Evolutionary conservation across 441 rosid species (phyloP).

Genomic region (Lepidium campestre): DNA sequence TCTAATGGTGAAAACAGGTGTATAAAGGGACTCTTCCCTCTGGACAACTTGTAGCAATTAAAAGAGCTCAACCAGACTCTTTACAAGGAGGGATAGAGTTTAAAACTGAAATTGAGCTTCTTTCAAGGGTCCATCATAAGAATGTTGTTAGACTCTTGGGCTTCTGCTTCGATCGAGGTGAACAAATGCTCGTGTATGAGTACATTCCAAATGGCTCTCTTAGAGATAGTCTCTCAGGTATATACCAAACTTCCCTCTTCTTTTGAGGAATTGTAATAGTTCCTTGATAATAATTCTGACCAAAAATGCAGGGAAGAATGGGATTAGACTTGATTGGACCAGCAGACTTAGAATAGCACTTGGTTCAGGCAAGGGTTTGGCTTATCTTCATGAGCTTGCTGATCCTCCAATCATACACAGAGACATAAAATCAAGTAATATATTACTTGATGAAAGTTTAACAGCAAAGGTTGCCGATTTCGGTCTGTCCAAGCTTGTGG

Average conservation of each 20-base stretch:
- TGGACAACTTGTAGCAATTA: conserved; percentile 57
- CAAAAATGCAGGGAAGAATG: conserved; percentile 48
- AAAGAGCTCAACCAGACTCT: conserved; percentile 80
- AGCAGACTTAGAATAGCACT: conserved; percentile 62
- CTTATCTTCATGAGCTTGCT: too few species aligned
- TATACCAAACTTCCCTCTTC: background rate
- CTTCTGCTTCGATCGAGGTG: conserved; percentile 71
- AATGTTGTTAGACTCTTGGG: conserved; percentile 70
- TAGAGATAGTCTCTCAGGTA: conserved; percentile 78
- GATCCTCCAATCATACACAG: too few species aligned
- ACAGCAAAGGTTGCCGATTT: conserved; percentile 80
- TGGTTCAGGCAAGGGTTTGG: too few species aligned
- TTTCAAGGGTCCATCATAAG: conserved; percentile 89
- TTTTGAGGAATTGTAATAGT: too few species aligned
- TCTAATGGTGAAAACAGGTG: conserved; percentile 41
- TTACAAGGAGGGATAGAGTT: conserved; percentile 86
- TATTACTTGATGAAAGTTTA: too few species aligned
- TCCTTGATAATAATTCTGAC: too few species aligned
- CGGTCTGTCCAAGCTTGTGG: conserved; percentile 68
- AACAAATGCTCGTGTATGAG: too few species aligned
- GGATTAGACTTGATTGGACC: conserved; percentile 61
- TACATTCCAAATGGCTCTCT: too few species aligned
- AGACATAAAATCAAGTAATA: too few species aligned
- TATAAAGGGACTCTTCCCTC: conserved; percentile 64
- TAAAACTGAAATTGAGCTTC: conserved; percentile 87